These are phyloP conservation scores for Cucumis hystrix DNA, from an alignment of 306 rosid genomes.

Conservation along the genomic window DNA sequence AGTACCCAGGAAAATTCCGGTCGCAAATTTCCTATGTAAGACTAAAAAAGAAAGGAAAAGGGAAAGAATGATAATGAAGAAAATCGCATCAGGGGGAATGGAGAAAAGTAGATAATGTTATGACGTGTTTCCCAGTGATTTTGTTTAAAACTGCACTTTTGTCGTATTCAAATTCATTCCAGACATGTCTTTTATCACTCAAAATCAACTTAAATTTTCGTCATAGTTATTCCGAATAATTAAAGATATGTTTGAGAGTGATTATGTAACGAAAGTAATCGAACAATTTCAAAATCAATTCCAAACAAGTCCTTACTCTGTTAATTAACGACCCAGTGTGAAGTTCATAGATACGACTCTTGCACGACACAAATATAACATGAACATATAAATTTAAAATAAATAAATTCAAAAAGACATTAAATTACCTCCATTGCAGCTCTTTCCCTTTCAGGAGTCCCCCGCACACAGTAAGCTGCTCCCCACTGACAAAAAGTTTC, in stretches of 20 bases:
- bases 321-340: neutral
- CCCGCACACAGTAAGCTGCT: constrained; percentile 64
- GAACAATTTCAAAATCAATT: neutral
- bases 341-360: neutral
- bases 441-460: constrained; percentile 76
- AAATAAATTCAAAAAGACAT: neutral
- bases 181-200: neutral
- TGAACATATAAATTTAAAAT: neutral
- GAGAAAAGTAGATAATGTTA: neutral
- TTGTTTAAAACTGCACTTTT: too few relatives aligned
- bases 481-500: constrained; percentile 62
- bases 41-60: neutral
- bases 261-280: too few relatives aligned
- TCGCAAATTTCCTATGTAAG: neutral
- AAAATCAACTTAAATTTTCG: too few relatives aligned
- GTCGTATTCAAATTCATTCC: too few relatives aligned
- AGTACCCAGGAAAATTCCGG: neutral
- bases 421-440: constrained; percentile 67
- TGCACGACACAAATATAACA: neutral
- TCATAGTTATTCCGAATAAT: too few relatives aligned
- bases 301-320: neutral
- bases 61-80: neutral
- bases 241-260: neutral
- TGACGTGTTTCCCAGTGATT: neutral
- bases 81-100: neutral